Evolutionary conservation across 2,329 filamentous ascomycete genomes (phyloP), one percentile per base, ranked within the genome.

Genomic region (Gnomoniopsis smithogilvyi): DNA sequence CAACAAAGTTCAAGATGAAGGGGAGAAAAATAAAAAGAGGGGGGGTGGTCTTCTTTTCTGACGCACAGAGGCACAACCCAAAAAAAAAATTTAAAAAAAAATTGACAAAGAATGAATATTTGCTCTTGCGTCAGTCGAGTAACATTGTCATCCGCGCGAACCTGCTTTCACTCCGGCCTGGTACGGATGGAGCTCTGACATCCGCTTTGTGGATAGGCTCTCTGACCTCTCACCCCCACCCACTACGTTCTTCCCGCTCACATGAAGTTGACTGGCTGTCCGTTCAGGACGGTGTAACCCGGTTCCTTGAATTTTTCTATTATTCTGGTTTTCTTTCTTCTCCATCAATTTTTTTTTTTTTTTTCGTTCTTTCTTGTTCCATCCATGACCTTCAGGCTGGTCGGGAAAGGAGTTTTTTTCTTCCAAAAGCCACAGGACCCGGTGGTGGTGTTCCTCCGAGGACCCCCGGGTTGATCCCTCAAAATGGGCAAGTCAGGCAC

Each of bases 401-500:
- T 52, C 21, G 50, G 50, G 50, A 41, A 52, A 30, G n/a, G n/a
- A n/a, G 34, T 34, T 12, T 34, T 43, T 52, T 43, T 19, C 50
- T n/a, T n/a, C n/a, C n/a, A n/a, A n/a, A n/a, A 52, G 49, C 49
- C n/a, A 22, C 26, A 36, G 33, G 14, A 19, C 12, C 33, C 26
- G 26, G 10, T 10, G 14, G 36, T 34, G 34, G 50, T n/a, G n/a
- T n/a, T 52, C 21, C 14, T 22, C 50, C 50, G 50, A 52, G 50
- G 50, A 52, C 50, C 30, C n/a, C 50, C 50, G 50, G 34, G 22
- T 22, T 36, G 36, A 43, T 15, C 14, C 24, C 22, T 46, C 38
- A 21, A 54, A 54, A 54, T 46, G 51, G 50, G 50, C 51, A 54
- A 54, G 41, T 54, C 51, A 54, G 41, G 51, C 38, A 53, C 36